These are phyloP conservation scores for Microcos paniculata DNA, from an alignment of 345 rosid species.

Conservation along the genomic window DNA sequence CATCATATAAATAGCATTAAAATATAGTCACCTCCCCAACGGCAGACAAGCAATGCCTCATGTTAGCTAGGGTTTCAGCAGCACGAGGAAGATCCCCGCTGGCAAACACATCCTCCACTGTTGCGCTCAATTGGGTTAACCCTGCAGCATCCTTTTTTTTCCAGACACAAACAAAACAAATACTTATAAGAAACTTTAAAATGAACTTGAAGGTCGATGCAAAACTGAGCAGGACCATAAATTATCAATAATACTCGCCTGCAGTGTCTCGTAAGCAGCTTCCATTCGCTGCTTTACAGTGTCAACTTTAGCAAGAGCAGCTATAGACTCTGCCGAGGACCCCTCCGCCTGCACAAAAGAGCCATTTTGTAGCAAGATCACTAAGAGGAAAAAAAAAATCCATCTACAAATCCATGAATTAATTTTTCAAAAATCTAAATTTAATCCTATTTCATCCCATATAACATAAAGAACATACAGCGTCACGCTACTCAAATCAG, in stretches of 20 bases:
- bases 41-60: conserved; percentile 98
- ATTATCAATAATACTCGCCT: conserved; percentile 33
- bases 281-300: conserved; percentile 98
- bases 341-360: conserved; percentile 77
- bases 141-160: conserved; percentile 92
- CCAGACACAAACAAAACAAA: neutral
- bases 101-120: conserved; percentile 96
- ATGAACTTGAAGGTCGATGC: neutral
- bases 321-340: conserved; percentile 86
- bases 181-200: neutral
- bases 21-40: conserved; percentile 78
- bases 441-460: neutral
- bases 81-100: conserved; percentile 99
- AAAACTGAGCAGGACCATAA: neutral
- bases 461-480: neutral
- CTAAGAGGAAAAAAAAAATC: neutral
- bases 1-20: neutral
- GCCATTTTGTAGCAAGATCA: neutral
- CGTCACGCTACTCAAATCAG: neutral
- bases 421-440: neutral
- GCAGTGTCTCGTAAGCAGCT: conserved; percentile 87
- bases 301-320: conserved; percentile 92
- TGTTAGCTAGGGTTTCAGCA: conserved; percentile 97
- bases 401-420: neutral
- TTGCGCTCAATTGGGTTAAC: conserved; percentile 88